Base-by-base conservation (phyloP, 306 rosid species). In the Prinsepia uniflora region DNA sequence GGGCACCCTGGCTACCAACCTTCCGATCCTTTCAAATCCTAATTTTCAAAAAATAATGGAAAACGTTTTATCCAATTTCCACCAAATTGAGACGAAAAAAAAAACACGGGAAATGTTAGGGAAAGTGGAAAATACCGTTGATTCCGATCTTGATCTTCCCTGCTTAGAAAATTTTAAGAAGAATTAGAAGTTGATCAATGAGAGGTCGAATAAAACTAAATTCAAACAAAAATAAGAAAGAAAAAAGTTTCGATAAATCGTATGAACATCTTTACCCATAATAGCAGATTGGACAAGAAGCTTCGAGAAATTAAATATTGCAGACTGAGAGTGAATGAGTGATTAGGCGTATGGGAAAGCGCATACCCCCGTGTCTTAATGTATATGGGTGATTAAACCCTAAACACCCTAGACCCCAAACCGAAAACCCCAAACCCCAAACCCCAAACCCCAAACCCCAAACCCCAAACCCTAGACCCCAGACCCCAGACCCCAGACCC, bases 11-110 rank as follows among this genome's bases (percentile, higher is more conserved):
- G 92, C 92, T 8, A 90, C 95, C 90, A 90, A 83, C 61, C 96
- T 84, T 2, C 92, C 92, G 13, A 90, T 90, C 70, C 96, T 88
- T 86, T 95, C 95, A 30, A 90, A 90, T 59, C 96, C 96, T 90
- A 36, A 17, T 64, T 55, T 4, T 44, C 56, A 47, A 47, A 4
- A 52, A 52, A 5, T 13, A 6, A 63, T 45, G 6, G 13, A 72
- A 34, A 5, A 8, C 12, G 19, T 20, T 10, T 0, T 2, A 71
- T 18, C 63, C 62, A 76, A 72, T 78, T 30, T 36, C 53, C 0
- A 24, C 8, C 44, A 48, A 43, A 18, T 44, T 19, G 5, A 48
- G 22, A 39, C 39, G 30, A 24, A 46, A 49, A 10, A 61, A 54
- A 78, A 15, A 2, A 20, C 10, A 17, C 49, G 15, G n/a, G 39